A percentile compares a stretch with the other conserved stretches of the same genome.
Conservation (phyloP, 202 grass and related monocot species). For the Panicum virgatum region DNA sequence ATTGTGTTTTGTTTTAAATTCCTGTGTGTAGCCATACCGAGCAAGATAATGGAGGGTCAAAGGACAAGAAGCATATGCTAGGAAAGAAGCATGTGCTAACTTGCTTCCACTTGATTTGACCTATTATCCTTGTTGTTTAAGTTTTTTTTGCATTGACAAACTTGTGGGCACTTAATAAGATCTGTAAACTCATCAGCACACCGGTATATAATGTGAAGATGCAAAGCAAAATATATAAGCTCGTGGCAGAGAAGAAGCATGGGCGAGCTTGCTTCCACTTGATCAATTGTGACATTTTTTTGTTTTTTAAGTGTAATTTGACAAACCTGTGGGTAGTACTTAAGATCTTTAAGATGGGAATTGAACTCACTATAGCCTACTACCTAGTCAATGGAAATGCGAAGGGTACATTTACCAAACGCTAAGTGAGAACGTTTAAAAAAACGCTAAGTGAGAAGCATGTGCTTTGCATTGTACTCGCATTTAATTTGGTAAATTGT, state of each 20-base stretch:
- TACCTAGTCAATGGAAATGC: neutral
- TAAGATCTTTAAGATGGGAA: neutral
- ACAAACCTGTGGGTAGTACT: too few species aligned
- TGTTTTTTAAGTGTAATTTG: neutral
- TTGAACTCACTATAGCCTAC: neutral
- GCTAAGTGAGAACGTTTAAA: too few species aligned
- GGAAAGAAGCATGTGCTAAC: slow-evolving; percentile 5
- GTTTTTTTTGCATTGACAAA: neutral
- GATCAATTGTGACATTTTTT: neutral
- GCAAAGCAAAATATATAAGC: too few species aligned
- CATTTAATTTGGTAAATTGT: neutral
- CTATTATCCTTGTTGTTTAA: neutral
- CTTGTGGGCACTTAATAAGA: too few species aligned
- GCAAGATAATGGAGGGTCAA: slow-evolving; percentile 5
- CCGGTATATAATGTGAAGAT: neutral
- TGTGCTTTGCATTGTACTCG: neutral
- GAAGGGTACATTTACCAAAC: neutral
- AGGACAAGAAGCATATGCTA: slow-evolving; percentile 18
- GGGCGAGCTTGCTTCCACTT: neutral
- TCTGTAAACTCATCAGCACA: neutral
- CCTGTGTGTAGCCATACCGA: neutral
- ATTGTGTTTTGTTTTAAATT: neutral
- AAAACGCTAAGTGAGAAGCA: neutral
- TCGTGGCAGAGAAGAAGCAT: neutral
- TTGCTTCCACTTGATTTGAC: neutral